Evolutionary conservation across 1,284 basidiomycete genomes (phyloP), one percentile per base, ranked within the genome.

Genomic region (Microbotryomycetes sp.): DNA sequence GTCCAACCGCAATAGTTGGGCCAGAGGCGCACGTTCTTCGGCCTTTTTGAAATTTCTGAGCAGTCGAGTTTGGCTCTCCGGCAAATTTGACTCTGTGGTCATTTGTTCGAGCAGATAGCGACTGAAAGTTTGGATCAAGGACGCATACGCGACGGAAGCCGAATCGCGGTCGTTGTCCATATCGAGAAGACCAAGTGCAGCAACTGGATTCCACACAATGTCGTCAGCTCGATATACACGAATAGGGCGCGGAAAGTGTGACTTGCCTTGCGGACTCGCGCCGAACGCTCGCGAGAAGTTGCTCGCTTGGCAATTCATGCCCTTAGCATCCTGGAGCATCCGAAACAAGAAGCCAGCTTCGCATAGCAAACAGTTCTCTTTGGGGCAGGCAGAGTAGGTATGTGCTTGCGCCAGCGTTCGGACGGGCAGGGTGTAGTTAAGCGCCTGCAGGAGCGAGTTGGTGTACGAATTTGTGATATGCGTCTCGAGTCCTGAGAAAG

Each of bases 381-480:
- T 82, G 24, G 82, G 81, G 73, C 94, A 98, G 59, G 87, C 83
- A 2, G 86, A 87, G 1, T 87, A 86, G 65, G 91, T 92, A 73
- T 99, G 96, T 0, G 89, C 89, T 75, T 89, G 91, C 16, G 92
- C 91, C 45, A 96, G 78, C 18, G 78, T 80, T 31, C 92, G 83
- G 48, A 97, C 83, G 0, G 93, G 89, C 30, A 78, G 70, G 27
- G 83, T 83, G 74, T 92, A 94, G 74, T 96, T 89, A 75, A 98
- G 82, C 3, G 88, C 84, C 75, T 98, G 94, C 1, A 99, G 78
- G 26, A 97, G 76, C 1, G 91, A 80, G 73, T 99, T 98, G 27
- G 94, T 96, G 77, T 98, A 99, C 21, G 92, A 97, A 75, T 97
- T 96, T 56, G 89, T 80, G 63, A 98, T 97, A 74, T 98, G 91